Percentiles rank a stretch among this genome's conserved stretches.
Conservation (phyloP, 345 rosid genomes). For the Boechera divaricarpa region DNA sequence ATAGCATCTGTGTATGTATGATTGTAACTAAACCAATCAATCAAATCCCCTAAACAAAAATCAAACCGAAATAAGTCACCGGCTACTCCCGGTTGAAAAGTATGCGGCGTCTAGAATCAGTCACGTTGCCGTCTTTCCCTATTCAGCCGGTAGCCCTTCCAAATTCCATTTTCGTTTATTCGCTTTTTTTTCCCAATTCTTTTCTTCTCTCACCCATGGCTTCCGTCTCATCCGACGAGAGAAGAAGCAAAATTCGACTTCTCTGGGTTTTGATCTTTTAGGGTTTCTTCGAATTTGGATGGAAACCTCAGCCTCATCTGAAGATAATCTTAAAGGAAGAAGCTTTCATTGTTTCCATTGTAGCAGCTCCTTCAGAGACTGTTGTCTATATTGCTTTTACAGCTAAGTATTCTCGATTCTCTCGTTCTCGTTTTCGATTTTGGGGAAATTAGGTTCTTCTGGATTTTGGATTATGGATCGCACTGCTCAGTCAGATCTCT, state of each 20-base stretch:
- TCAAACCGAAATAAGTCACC: conserved; percentile 22
- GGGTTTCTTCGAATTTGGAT: conserved; percentile 34
- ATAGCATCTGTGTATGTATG: neutral
- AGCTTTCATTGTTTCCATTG: conserved; percentile 8
- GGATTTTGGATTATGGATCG: conserved; percentile 43
- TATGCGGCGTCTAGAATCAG: conserved; percentile 21
- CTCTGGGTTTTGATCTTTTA: conserved; percentile 27
- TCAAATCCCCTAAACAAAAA: neutral
- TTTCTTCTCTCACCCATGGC: conserved; percentile 3
- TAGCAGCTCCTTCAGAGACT: conserved; percentile 15
- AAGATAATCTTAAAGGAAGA: neutral
- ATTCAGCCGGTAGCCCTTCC: conserved; percentile 40
- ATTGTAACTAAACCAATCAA: neutral
- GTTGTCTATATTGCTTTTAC: neutral
- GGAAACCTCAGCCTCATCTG: conserved; percentile 14
- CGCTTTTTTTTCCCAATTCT: neutral
- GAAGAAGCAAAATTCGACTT: conserved; percentile 23
- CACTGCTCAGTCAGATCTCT: conserved; percentile 48
- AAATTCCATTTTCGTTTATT: conserved; percentile 21
- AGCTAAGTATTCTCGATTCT: conserved; percentile 15
- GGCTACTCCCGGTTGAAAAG: conserved; percentile 33
- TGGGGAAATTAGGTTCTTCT: conserved; percentile 2
- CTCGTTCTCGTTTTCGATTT: neutral
- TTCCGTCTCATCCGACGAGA: conserved; percentile 23
- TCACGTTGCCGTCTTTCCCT: conserved; percentile 34